Conservation (phyloP, 768 basidiomycete species). For the Podaxis sp. region DNA sequence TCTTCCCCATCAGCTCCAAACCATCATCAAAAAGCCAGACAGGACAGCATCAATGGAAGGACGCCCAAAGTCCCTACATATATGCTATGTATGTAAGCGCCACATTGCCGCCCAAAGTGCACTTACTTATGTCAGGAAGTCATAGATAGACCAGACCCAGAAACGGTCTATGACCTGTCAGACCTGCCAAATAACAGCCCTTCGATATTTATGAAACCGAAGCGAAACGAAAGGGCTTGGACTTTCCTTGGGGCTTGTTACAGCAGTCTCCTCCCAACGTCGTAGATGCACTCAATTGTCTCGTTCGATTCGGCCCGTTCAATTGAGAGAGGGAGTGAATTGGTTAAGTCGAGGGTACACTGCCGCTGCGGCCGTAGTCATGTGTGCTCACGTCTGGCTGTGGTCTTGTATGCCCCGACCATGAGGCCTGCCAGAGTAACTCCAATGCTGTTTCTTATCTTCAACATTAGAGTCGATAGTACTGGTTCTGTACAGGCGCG, state of each 20-base stretch:
- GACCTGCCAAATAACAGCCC: too few relatives aligned
- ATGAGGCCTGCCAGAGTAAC: background rate
- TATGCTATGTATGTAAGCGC: background rate
- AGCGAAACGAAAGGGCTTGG: background rate
- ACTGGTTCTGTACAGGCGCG: too few relatives aligned
- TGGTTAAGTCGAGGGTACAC: too few relatives aligned
- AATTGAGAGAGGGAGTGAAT: too few relatives aligned
- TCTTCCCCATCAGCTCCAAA: background rate
- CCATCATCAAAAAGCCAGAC: background rate
- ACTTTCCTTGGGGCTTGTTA: background rate
- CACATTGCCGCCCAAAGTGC: background rate
- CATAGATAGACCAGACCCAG: background rate
- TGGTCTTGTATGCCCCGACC: background rate
- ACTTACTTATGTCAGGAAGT: background rate
- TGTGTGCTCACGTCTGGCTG: background rate
- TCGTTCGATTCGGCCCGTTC: background rate
- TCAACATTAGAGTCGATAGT: too few relatives aligned
- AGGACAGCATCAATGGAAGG: slow-evolving; percentile 15
- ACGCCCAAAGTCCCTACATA: background rate
- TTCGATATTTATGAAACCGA: too few relatives aligned
- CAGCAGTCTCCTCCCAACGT: background rate
- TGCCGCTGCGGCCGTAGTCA: background rate
- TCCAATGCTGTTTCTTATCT: background rate
- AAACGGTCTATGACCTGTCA: background rate
- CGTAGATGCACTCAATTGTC: background rate